Conservation (phyloP, 441 rosid species). For the Pelargonium australe region DNA sequence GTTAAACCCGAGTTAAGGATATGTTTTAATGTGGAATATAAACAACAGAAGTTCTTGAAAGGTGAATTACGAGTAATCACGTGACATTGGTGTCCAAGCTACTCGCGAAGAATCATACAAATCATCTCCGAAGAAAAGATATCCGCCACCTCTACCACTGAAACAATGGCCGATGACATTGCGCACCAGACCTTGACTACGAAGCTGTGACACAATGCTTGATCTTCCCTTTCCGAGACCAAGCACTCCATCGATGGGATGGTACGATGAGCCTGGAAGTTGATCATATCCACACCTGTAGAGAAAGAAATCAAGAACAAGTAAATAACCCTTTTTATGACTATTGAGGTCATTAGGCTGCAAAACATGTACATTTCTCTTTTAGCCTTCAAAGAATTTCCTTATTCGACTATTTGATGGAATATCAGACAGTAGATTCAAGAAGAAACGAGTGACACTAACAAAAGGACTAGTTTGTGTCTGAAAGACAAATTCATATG, state of each 20-base stretch:
- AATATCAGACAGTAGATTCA: too few relatives aligned
- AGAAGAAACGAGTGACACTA: too few relatives aligned
- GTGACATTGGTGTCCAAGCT: slow-evolving; percentile 70
- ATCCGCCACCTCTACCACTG: slow-evolving; percentile 77
- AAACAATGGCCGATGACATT: slow-evolving; percentile 85
- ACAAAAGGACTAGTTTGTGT: too few relatives aligned
- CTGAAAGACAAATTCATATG: too few relatives aligned
- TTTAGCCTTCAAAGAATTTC: too few relatives aligned
- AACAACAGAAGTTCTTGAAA: neutral
- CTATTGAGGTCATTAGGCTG: too few relatives aligned
- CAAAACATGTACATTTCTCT: too few relatives aligned
- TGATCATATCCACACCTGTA: slow-evolving; percentile 90
- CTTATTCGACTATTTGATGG: too few relatives aligned
- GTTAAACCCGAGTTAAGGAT: neutral
- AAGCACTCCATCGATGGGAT: slow-evolving; percentile 85
- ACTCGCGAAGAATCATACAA: slow-evolving; percentile 59
- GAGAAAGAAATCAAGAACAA: slow-evolving; percentile 1
- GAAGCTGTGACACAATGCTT: slow-evolving; percentile 74
- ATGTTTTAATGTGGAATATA: neutral
- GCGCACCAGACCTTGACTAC: slow-evolving; percentile 49
- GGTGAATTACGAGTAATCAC: slow-evolving; percentile 43
- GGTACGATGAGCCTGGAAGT: slow-evolving; percentile 48
- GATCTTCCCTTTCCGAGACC: slow-evolving; percentile 86
- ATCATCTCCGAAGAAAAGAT: slow-evolving; percentile 79
- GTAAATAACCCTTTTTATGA: neutral